Evolutionary conservation across 2,329 filamentous ascomycete genomes (phyloP), one percentile per base, ranked within the genome.

Genomic region (Claviceps sp.): DNA sequence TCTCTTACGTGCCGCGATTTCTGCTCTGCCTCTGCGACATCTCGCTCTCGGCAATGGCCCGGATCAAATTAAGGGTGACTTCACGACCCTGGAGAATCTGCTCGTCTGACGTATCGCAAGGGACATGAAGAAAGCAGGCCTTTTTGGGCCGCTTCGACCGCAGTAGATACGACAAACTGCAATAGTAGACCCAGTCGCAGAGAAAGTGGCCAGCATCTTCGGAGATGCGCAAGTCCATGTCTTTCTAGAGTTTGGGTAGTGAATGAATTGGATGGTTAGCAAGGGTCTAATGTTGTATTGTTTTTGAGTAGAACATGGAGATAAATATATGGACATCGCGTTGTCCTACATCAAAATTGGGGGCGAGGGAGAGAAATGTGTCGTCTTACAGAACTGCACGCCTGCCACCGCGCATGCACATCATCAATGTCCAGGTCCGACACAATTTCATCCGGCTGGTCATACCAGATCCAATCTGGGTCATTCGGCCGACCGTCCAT

Each of bases 161-260:
- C 59, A 69, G 71, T 38, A 81, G 67, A 53, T 81, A 69, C 20
- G 83, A 73, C 58, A 88, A 65, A 55, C 81, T 85, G 6, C 79
- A 81, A 66, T 81, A 88, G 65, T 85, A 87, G 58, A 85, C 88
- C 61, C 86, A 90, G 62, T 90, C 86, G 66, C 86, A 90, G 16
- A 89, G 71, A 64, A 84, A 90, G 20, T 76, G 76, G 2, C 86
- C 86, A 0, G 86, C 80, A 57, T 90, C 82, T 44, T 81, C 75
- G 0, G 84, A 88, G 41, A 85, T 70, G 37, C 79, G 74, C 7
- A 82, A 63, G 55, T 76, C 72, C 48, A 66, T 57, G 45, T 68
- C 63, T 44, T 64, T 59, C 72, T 71, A 34, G 30, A 34, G 8
- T 48, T 22, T 16, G 5, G n/a, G 5, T 14, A 16, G 34, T 7